A percentile compares a stretch with the other conserved stretches of the same genome.
phyloP scores from a whole-genome alignment of 2,329 filamentous ascomycete species.

The Fusarium guadeloupense region DNA sequence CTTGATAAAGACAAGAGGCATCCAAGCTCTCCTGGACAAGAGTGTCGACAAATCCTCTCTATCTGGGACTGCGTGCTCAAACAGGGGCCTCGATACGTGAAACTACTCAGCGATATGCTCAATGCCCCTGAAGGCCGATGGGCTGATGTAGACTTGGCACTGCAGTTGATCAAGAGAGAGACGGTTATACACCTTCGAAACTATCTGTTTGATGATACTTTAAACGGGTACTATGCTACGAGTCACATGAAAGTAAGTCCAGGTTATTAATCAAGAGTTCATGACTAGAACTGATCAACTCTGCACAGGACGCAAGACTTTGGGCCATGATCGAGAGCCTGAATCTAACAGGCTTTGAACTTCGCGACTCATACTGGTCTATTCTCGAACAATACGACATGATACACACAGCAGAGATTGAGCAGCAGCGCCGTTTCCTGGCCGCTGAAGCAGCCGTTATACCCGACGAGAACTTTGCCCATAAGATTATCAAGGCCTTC shows the following conservation, averaged over 20 bases:
- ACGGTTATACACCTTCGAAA: neutral
- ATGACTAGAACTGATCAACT: neutral
- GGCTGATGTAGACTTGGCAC: conserved; percentile 14
- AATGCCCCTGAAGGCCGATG: conserved; percentile 1
- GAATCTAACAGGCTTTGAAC: conserved; percentile 4
- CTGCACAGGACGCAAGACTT: conserved; percentile 2
- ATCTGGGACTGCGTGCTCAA: conserved; percentile 22
- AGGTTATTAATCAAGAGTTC: neutral
- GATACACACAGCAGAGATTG: neutral
- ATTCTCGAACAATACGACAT: neutral
- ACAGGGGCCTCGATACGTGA: neutral
- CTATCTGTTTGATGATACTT: conserved; percentile 3
- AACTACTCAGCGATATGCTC: conserved; percentile 16
- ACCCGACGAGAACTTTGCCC: neutral
- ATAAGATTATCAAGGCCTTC: neutral
- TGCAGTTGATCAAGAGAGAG: neutral
- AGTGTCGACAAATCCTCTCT: conserved; percentile 10
- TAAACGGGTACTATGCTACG: conserved; percentile 25
- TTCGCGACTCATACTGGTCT: conserved; percentile 18
- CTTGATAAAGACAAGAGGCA: conserved; percentile 3
- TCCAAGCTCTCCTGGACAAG: neutral
- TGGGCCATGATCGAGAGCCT: conserved; percentile 1
- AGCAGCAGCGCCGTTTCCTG: conserved; percentile 8
- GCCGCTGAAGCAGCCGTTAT: neutral
- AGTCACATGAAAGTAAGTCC: neutral